Evolutionary conservation across 129 eudicot species (phyloP).

Genomic region (Oenanthe sinensis): DNA sequence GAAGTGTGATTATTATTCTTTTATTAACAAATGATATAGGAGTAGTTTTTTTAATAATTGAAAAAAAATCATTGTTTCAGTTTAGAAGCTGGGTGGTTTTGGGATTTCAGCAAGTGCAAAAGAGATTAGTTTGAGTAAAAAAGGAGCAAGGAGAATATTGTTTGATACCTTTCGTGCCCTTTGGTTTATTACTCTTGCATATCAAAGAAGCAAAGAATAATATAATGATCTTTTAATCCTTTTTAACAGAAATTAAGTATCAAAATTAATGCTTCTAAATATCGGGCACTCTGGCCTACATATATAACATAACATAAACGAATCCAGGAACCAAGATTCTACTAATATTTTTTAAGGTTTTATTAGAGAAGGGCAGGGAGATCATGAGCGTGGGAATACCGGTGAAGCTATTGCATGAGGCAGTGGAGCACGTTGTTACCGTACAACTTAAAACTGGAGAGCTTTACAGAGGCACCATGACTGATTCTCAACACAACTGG

Average conservation of each 20-base stretch:
- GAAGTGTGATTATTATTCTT: background rate
- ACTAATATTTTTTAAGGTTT: background rate
- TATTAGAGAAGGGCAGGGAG: slow-evolving; percentile 6
- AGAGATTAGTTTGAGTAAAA: background rate
- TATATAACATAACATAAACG: too few relatives aligned
- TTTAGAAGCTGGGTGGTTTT: too few relatives aligned
- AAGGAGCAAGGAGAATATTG: background rate
- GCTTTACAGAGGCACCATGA: slow-evolving; percentile 79
- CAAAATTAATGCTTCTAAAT: too few relatives aligned
- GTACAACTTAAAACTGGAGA: slow-evolving; percentile 85
- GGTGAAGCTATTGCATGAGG: slow-evolving; percentile 87
- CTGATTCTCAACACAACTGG: slow-evolving; percentile 91
- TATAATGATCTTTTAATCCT: background rate
- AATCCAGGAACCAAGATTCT: background rate
- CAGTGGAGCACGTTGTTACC: slow-evolving; percentile 68
- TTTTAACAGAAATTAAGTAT: background rate
- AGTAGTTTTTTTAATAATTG: too few relatives aligned
- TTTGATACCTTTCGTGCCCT: background rate
- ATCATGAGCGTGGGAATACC: slow-evolving; percentile 73
- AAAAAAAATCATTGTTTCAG: too few relatives aligned
- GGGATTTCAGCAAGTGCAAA: background rate
- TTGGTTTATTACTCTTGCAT: background rate
- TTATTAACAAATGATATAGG: too few relatives aligned
- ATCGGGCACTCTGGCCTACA: too few relatives aligned
- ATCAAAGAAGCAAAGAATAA: background rate